Conservation (phyloP, 2,329 filamentous ascomycete genomes). For the Apiospora pterosperma region DNA sequence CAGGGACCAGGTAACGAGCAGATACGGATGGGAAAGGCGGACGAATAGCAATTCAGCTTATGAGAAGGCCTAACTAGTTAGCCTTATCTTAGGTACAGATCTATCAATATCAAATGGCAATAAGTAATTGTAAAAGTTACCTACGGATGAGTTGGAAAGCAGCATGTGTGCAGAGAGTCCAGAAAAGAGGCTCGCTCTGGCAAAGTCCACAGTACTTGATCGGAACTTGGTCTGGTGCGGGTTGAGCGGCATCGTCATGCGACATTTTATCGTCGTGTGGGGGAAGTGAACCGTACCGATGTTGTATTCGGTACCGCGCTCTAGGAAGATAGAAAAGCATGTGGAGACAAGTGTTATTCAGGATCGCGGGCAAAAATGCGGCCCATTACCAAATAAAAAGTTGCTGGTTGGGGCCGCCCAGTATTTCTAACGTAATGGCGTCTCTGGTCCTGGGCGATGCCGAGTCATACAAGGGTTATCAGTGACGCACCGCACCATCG, state of each 20-base stretch:
- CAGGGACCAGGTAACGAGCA: slow-evolving; percentile 3
- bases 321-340: not conserved
- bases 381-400: slow-evolving; percentile 6
- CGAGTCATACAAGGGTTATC: not conserved
- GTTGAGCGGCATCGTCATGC: too few relatives aligned
- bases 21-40: not conserved
- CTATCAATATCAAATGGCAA: slow-evolving; percentile 2
- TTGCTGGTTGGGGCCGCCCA: not conserved
- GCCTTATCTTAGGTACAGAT: slow-evolving; percentile 3
- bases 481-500: slow-evolving; percentile 4
- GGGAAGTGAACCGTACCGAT: not conserved
- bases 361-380: not conserved
- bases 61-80: slow-evolving; percentile 2
- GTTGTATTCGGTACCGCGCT: not conserved
- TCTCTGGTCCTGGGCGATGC: not conserved
- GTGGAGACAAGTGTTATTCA: slow-evolving; percentile 3
- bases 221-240: too few relatives aligned
- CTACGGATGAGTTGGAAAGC: not conserved
- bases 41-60: not conserved
- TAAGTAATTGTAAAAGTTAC: slow-evolving; percentile 7
- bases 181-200: not conserved
- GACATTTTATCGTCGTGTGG: too few relatives aligned
- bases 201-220: not conserved
- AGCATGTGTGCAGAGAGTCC: not conserved
- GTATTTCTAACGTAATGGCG: slow-evolving; percentile 3